Base-by-base conservation (phyloP, 805 yeast genomes). In the Kuraishia borneana region DNA sequence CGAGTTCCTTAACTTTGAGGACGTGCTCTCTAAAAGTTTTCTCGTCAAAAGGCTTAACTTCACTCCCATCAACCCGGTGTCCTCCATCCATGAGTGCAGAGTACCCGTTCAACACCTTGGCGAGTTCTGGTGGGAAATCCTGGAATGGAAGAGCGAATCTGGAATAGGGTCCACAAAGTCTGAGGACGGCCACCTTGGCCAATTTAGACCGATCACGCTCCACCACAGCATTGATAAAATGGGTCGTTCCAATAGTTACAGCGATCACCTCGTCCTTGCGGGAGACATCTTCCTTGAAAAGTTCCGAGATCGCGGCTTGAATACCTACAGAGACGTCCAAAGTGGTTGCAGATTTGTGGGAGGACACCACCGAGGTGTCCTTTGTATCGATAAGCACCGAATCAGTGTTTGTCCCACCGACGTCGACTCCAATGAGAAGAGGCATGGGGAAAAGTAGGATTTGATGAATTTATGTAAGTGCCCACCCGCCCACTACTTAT, bases 371-470 rank as follows among this genome's bases (percentile, higher is more conserved):
- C 1, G 65, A 62, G 32, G 54, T 47, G 22, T 42, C 36, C 1
- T 41, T 39, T 1, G 71, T 65, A 34, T 65, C 63, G 6, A 67
- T 36, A 14, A 68, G 44, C 21, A 66, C 72, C 17, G 65, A 54
- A 44, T 68, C 73, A 1, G 72, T 64, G 49, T 66, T 65, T 25
- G 73, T 67, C 12, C 73, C 73, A 17, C 73, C 73, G 29, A 68
- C 72, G 44, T 68, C 73, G 17, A 67, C 62, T 17, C 72, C 74
- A 23, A 67, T 57, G 6, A 61, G 40, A 26, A 43, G 33, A 3
- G 35, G n/a, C n/a, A n/a, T n/a, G n/a, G n/a, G n/a, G n/a, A n/a
- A n/a, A n/a, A n/a, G n/a, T n/a, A n/a, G n/a, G n/a, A n/a, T n/a
- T n/a, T n/a, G n/a, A n/a, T n/a, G n/a, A n/a, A n/a, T n/a, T n/a